A percentile compares a stretch with the other conserved stretches of the same genome.
Evolutionary conservation across 176 grass and related monocot genomes (phyloP).

Genomic region (Juncus inflexus): DNA sequence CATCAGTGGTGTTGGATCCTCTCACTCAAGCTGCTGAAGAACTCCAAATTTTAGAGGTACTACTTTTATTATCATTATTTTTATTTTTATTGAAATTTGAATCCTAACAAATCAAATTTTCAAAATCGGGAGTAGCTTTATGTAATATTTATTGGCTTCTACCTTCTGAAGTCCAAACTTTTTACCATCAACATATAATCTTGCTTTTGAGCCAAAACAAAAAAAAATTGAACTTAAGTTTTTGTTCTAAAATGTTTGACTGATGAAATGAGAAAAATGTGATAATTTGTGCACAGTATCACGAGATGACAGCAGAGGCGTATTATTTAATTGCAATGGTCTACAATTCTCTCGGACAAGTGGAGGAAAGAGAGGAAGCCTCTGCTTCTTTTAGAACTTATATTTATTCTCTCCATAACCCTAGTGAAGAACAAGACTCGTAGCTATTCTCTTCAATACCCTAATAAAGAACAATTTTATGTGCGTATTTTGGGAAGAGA

Average conservation of each 20-base stretch:
- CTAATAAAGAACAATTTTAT: constrained; percentile 30
- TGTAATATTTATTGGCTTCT: neutral
- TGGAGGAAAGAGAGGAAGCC: constrained; percentile 61
- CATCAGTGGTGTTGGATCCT: constrained; percentile 64
- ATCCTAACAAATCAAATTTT: too few relatives aligned
- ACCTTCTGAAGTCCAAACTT: neutral
- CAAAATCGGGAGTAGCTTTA: neutral
- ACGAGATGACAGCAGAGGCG: constrained; percentile 81
- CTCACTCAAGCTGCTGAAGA: constrained; percentile 76
- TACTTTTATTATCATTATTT: constrained; percentile 12
- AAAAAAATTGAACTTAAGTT: neutral
- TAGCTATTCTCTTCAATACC: constrained; percentile 43
- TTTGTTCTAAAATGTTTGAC: neutral
- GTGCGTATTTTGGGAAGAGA: too few relatives aligned
- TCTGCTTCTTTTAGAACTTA: constrained; percentile 64
- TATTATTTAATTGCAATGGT: constrained; percentile 71
- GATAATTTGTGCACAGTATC: constrained; percentile 39
- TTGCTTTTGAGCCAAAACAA: neutral
- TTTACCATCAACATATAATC: too few relatives aligned
- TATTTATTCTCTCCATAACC: constrained; percentile 44
- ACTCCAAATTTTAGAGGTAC: constrained; percentile 82
- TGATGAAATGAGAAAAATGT: neutral
- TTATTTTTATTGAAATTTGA: neutral
- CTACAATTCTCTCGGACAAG: constrained; percentile 54
- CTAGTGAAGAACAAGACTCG: constrained; percentile 48